Base-by-base conservation (phyloP, 1,284 basidiomycete genomes). In the Ceratobasidium sp. region DNA sequence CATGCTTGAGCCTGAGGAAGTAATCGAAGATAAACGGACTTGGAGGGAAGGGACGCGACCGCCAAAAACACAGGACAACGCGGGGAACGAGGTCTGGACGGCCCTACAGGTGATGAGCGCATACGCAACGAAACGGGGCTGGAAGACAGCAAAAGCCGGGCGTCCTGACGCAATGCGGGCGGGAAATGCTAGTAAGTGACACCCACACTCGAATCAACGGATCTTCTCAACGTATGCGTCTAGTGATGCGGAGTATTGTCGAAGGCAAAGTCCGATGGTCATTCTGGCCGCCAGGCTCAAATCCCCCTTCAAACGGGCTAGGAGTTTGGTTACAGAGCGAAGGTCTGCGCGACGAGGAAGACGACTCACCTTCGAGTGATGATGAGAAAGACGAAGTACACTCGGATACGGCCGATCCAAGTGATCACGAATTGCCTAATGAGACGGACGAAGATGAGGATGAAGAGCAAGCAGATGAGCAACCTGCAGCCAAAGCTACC, bases 131-230 rank as follows among this genome's bases (percentile, higher is more conserved):
- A 87, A 90, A 81, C 94, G 94, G 82, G 92, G 93, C 15, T 96
- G 92, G 91, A 87, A 96, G 53, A 98, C 96, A 60, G 96, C 97
- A 12, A 94, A 96, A 84, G 93, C 94, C 20, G 96, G 95, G 6
- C 85, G 97, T 78, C 93, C 95, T 9, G 97, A 98, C 86, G 87
- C 94, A 23, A 93, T 95, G 83, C 89, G 97, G 64, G 95, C 96
- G 0, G 97, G 95, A 23, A 97, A 97, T 83, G 90, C 91, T 28
- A 93, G 95, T 95, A 83, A 84, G 94, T 84, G 33, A 63, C 80
- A 81, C 33, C 83, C 82, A 81, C 81, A 80, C 13, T 83, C 28
- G 55, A 44, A 7, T 44, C 15, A 49, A 23, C 28, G 26, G 28
- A 18, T n/a, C 23, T 1, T 10, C 28, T 49, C 28, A 61, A 39